Base-by-base conservation (phyloP, 495 filamentous ascomycete species). In the Lasiosphaeriaceae sp. region DNA sequence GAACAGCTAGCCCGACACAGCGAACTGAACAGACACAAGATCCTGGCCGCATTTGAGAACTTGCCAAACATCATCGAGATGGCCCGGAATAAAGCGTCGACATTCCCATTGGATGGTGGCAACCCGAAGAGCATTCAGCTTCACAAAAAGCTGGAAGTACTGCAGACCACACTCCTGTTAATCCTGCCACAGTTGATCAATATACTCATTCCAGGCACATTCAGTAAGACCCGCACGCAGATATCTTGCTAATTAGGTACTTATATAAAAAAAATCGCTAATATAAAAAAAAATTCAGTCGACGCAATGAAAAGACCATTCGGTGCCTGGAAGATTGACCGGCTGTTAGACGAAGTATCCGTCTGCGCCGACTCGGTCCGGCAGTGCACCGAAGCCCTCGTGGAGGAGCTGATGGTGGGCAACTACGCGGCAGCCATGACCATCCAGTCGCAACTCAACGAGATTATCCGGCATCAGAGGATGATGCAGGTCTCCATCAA, bases 1-100 rank as follows among this genome's bases (percentile, higher is more conserved):
- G 49, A 35, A 6, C 11, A 54, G 52, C 20, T 54, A 2, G 52
- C 52, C 3, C 39, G 52, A 12, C 52, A 54, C 24, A 54, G 54
- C 34, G 50, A 54, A 19, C 31, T 59, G 23, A 59, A 59, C 45
- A 31, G 56, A 24, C 16, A 43, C 49, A 59, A 54, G 50, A 54
- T 59, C 37, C 46, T 59, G 14, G 39, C 50, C 6, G 56, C 50
- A 4, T 54, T 59, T 20, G 56, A 59, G 23, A 37, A 7, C 11
- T 17, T 59, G 29, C 56, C 56, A 17, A 59, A 59, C 29, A 59
- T 59, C 50, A 54, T 59, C 24, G 56, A 59, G 39, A 46, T 47
- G 19, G 56, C 56, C 19, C 7, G 26, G 14, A 59, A 54, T 50
- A 59, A 59, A n/a, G 26, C 50, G 3, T 20, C 54, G 20, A 53